These are phyloP conservation scores for Nemania sp. DNA, from an alignment of 2,329 filamentous ascomycete genomes.

Conservation along the genomic window DNA sequence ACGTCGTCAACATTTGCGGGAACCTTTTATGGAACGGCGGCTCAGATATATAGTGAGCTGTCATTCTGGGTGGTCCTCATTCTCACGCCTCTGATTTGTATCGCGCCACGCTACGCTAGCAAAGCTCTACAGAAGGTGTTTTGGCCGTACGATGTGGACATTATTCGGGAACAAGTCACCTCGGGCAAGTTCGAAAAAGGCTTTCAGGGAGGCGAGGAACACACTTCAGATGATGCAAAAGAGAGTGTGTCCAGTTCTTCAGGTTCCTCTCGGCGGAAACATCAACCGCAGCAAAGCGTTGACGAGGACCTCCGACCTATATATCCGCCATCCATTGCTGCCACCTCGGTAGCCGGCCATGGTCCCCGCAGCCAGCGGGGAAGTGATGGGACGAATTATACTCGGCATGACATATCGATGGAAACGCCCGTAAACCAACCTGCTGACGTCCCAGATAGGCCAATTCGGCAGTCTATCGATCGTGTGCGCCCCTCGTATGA, in stretches of 20 bases:
- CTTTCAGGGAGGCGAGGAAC: slow-evolving; percentile 42
- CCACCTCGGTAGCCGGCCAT: slow-evolving; percentile 67
- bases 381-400: slow-evolving; percentile 93
- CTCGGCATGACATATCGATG: slow-evolving; percentile 65
- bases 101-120: slow-evolving; percentile 84
- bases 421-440: slow-evolving; percentile 50
- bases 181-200: slow-evolving; percentile 82
- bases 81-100: slow-evolving; percentile 77
- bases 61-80: slow-evolving; percentile 87
- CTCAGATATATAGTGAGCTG: slow-evolving; percentile 78
- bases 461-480: slow-evolving; percentile 61
- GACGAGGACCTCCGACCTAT: slow-evolving; percentile 91
- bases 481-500: slow-evolving; percentile 84
- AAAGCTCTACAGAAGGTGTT: slow-evolving; percentile 94
- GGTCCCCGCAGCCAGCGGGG: slow-evolving; percentile 85
- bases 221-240: slow-evolving; percentile 45
- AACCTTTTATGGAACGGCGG: slow-evolving; percentile 74
- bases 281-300: slow-evolving; percentile 63
- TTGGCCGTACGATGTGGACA: slow-evolving; percentile 90
- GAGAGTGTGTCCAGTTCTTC: slow-evolving; percentile 44
- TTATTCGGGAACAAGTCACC: slow-evolving; percentile 88
- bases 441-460: slow-evolving; percentile 32
- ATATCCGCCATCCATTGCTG: slow-evolving; percentile 88
- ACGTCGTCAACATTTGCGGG: slow-evolving; percentile 54
- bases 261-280: slow-evolving; percentile 55